phyloP scores from a whole-genome alignment of 202 grass and related monocot genomes.

The Carex sylvatica region DNA sequence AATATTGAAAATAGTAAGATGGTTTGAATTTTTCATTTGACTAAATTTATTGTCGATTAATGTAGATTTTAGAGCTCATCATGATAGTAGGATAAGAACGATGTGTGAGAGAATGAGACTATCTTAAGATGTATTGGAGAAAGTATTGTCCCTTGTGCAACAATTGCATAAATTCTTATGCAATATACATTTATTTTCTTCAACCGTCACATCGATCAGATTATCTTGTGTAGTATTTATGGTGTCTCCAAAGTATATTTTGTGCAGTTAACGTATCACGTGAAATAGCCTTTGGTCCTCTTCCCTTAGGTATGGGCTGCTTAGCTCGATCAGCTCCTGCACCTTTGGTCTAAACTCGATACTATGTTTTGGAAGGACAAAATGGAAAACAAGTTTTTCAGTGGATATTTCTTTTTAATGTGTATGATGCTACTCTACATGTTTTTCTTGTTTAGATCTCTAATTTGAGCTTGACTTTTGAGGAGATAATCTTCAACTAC shows the following conservation, averaged over 20 bases:
- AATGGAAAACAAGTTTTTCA: background rate
- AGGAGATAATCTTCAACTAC: conserved; percentile 92
- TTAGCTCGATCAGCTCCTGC: background rate
- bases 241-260: conserved; percentile 76
- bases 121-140: conserved; percentile 65
- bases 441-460: conserved; percentile 50
- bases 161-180: conserved; percentile 70
- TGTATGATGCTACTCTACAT: background rate
- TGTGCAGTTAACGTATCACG: background rate
- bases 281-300: background rate
- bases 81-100: conserved; percentile 84
- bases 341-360: background rate
- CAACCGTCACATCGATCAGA: conserved; percentile 88
- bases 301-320: background rate
- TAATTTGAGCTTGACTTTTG: conserved; percentile 76
- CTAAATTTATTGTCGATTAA: conserved; percentile 11
- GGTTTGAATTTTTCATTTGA: background rate
- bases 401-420: background rate
- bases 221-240: conserved; percentile 94
- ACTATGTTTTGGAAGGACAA: background rate
- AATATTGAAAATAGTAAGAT: background rate
- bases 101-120: conserved; percentile 84
- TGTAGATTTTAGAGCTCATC: conserved; percentile 77
- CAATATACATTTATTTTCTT: conserved; percentile 81
- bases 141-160: conserved; percentile 72